Evolutionary conservation across 495 filamentous ascomycete genomes (phyloP).

Genomic region (Tuber calosporum): DNA sequence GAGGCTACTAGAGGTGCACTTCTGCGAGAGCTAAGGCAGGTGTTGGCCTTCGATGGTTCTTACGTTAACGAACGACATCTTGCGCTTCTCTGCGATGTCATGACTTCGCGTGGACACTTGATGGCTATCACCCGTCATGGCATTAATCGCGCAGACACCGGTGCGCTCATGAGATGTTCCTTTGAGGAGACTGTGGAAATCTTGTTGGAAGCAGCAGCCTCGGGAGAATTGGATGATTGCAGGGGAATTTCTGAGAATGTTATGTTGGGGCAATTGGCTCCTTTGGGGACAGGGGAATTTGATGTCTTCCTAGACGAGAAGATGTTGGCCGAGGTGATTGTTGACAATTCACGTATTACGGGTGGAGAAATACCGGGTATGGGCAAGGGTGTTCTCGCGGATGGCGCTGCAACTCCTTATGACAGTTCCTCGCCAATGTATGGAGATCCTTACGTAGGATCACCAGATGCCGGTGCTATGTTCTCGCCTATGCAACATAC

Average conservation of each 20-base stretch:
- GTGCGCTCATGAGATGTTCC: slow-evolving; percentile 97
- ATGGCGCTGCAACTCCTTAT: slow-evolving; percentile 90
- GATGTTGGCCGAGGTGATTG: slow-evolving; percentile 90
- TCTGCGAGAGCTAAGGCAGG: slow-evolving; percentile 76
- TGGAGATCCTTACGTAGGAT: slow-evolving; percentile 63
- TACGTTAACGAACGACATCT: slow-evolving; percentile 99
- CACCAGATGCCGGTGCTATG: slow-evolving; percentile 66
- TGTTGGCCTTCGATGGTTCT: slow-evolving; percentile 93
- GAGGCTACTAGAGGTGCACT: slow-evolving; percentile 83
- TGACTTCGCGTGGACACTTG: slow-evolving; percentile 87
- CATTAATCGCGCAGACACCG: slow-evolving; percentile 96
- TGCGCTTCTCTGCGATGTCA: slow-evolving; percentile 92
- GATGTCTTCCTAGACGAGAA: slow-evolving; percentile 86
- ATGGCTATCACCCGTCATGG: slow-evolving; percentile 96
- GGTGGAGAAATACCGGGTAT: slow-evolving; percentile 64
- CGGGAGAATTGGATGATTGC: slow-evolving; percentile 94
- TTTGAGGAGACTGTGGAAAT: slow-evolving; percentile 99
- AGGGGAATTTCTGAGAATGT: slow-evolving; percentile 97
- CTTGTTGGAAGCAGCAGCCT: slow-evolving; percentile 84
- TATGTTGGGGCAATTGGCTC: slow-evolving; percentile 94
- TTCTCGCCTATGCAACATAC: slow-evolving; percentile 86
- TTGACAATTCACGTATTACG: slow-evolving; percentile 69
- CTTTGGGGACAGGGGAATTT: slow-evolving; percentile 90
- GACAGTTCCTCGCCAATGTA: slow-evolving; percentile 82
- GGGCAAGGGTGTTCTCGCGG: slow-evolving; percentile 62